Evolutionary conservation across 1,139 yeast species (phyloP), one percentile per base, ranked within the genome.

Genomic region (Arxiozyma telluris): DNA sequence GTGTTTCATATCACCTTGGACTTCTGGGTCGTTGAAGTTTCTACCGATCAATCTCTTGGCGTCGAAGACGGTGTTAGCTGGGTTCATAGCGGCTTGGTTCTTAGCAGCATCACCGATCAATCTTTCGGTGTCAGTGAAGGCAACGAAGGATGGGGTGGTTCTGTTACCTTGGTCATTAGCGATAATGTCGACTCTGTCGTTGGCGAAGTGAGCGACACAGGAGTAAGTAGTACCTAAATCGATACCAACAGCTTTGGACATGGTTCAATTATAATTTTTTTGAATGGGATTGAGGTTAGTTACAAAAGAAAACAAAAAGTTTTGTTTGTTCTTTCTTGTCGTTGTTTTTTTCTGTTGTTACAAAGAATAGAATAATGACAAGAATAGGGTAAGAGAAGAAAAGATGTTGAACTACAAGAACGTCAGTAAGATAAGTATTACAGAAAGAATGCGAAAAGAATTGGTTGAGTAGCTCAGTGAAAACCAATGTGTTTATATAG

Each of bases 161-260:
- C 98, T 90, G 93, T 90, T 90, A 86, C 98, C 98, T 84, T 91
- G 97, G 77, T 91, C 97, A 80, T 91, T 91, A 76, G 97, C 96
- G 76, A 91, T 90, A 76, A 91, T 91, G 76, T 90, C 97, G 67
- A 84, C 85, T 74, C 91, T 78, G 79, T 89, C 86, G 78, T 88
- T 81, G 75, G 94, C 78, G 76, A 88, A 80, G 85, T 87, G 74
- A 71, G 97, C 97, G 67, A 90, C 98, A 86, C 97, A 90, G 63
- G 97, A 90, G 87, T 91, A 88, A 67, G 96, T 88, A 71, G 97
- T 90, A 84, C 98, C 98, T 61, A 67, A 67, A 66, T 67, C 71
- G 59, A 67, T 67, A 67, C 71, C 71, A 56, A 67, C 70, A 55
- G 71, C 70, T 54, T 67, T 67, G 58, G 70, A 64, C 70, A 66